Percentiles rank a stretch among this genome's conserved stretches.
Conservation (phyloP, 1,284 basidiomycete species). For the Moesziomyces antarcticus region DNA sequence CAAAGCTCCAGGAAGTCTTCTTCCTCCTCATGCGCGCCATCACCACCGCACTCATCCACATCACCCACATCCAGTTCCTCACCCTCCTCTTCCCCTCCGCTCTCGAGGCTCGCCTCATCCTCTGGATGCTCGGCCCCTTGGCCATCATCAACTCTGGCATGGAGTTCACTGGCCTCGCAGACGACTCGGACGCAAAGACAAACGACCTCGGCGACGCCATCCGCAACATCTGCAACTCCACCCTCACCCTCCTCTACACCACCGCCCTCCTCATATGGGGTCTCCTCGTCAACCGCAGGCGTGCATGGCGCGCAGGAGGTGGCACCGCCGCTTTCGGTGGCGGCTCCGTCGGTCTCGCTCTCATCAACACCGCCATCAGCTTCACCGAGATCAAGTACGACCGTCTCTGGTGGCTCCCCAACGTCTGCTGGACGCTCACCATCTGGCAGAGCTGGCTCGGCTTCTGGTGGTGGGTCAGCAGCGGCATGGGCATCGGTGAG, state of each 20-base stretch:
- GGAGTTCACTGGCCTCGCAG: slow-evolving; percentile 81
- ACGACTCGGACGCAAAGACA: slow-evolving; percentile 67
- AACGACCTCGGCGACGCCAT: slow-evolving; percentile 80
- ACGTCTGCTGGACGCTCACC: slow-evolving; percentile 64
- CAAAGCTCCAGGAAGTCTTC: slow-evolving; percentile 76
- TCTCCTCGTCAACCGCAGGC: slow-evolving; percentile 83
- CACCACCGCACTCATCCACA: slow-evolving; percentile 84
- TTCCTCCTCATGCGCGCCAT: slow-evolving; percentile 90
- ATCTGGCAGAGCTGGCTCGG: slow-evolving; percentile 68
- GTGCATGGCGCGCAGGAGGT: slow-evolving; percentile 90
- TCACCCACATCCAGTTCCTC: slow-evolving; percentile 97
- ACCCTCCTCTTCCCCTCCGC: slow-evolving; percentile 93
- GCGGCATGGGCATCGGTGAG: slow-evolving; percentile 68
- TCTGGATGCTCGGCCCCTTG: slow-evolving; percentile 85
- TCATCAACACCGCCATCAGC: slow-evolving; percentile 64
- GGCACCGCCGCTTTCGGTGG: slow-evolving; percentile 93
- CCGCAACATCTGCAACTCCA: slow-evolving; percentile 93
- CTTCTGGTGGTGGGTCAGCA: slow-evolving; percentile 68
- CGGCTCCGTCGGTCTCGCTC: slow-evolving; percentile 56
- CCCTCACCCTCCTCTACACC: slow-evolving; percentile 92
- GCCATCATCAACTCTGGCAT: slow-evolving; percentile 86
- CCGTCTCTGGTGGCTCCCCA: slow-evolving; percentile 65
- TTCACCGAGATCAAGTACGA: slow-evolving; percentile 66
- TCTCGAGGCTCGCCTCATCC: slow-evolving; percentile 89
- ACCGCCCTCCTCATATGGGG: slow-evolving; percentile 92